These are phyloP conservation scores for sunflower (Helianthus annuus) DNA, from an alignment of 129 eudicot species.

Conservation along the genomic window DNA sequence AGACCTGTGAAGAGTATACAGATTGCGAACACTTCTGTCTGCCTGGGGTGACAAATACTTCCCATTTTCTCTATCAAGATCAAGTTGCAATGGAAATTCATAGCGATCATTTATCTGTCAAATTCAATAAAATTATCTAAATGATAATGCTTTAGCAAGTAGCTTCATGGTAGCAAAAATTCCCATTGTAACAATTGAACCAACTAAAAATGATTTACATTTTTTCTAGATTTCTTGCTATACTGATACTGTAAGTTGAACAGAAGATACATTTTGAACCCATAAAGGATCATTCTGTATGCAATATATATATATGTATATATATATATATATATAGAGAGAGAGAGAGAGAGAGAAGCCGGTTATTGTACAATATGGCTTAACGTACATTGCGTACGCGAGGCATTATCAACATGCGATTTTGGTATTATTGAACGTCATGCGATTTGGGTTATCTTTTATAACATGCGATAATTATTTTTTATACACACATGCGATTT, in stretches of 20 bases:
- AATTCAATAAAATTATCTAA: background rate
- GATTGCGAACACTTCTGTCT: conserved; percentile 85
- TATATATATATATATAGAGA: too few species aligned
- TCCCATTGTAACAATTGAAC: background rate
- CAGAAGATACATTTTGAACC: conserved; percentile 9
- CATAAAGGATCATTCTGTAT: background rate
- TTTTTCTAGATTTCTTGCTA: conserved; percentile 3
- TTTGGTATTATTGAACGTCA: too few species aligned
- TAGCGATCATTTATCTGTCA: conserved; percentile 95
- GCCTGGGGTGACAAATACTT: conserved; percentile 94
- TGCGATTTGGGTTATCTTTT: too few species aligned
- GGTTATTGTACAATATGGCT: too few species aligned
- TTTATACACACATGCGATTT: too few species aligned
- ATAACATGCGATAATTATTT: too few species aligned
- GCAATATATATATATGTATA: conserved; percentile 3
- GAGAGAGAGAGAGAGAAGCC: too few species aligned
- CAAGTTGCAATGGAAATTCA: conserved; percentile 94
- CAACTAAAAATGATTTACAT: conserved; percentile 11
- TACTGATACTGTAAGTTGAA: conserved; percentile 8
- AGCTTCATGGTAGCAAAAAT: conserved; percentile 9
- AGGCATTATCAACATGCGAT: too few species aligned
- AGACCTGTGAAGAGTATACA: conserved; percentile 92
- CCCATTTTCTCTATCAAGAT: conserved; percentile 89
- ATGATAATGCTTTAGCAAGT: conserved; percentile 22
- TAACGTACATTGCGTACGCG: too few species aligned